phyloP scores from a whole-genome alignment of 441 rosid genomes.

The Pelargonium citronellum region DNA sequence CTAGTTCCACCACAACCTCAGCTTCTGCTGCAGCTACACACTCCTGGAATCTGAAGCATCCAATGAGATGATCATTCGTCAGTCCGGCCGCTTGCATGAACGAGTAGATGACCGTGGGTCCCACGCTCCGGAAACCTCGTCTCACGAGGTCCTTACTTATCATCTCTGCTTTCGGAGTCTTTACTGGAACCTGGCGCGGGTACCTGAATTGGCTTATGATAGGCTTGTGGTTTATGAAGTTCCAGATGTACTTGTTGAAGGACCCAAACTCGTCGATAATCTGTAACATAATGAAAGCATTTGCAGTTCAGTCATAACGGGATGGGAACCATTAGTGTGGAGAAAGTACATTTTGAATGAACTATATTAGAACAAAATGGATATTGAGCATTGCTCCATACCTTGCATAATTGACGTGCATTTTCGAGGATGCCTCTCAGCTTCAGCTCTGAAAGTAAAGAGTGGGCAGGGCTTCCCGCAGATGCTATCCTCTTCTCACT shows the following conservation, averaged over 20 bases:
- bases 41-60: constrained; percentile 19
- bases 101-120: constrained; percentile 8
- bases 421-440: constrained; percentile 4
- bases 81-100: constrained; percentile 11
- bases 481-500: not conserved
- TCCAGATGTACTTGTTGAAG: constrained; percentile 26
- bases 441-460: not conserved
- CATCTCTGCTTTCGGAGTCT: constrained; percentile 1
- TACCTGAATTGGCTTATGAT: constrained; percentile 6
- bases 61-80: constrained; percentile 19
- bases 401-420: constrained; percentile 6
- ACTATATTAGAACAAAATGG: not conserved
- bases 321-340: not conserved
- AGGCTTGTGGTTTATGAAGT: constrained; percentile 22
- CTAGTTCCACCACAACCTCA: constrained; percentile 10
- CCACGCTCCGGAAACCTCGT: constrained; percentile 6
- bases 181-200: constrained; percentile 2
- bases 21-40: constrained; percentile 4
- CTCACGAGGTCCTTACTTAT: constrained; percentile 2
- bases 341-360: not conserved
- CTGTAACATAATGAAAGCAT: constrained; percentile 10
- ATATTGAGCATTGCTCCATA: not conserved
- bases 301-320: not conserved
- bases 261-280: constrained; percentile 13
- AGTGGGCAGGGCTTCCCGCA: not conserved